Percentiles rank a stretch among this genome's conserved stretches.
Conservation (phyloP, 2,329 filamentous ascomycete species). For the Xylariaceae sp. region DNA sequence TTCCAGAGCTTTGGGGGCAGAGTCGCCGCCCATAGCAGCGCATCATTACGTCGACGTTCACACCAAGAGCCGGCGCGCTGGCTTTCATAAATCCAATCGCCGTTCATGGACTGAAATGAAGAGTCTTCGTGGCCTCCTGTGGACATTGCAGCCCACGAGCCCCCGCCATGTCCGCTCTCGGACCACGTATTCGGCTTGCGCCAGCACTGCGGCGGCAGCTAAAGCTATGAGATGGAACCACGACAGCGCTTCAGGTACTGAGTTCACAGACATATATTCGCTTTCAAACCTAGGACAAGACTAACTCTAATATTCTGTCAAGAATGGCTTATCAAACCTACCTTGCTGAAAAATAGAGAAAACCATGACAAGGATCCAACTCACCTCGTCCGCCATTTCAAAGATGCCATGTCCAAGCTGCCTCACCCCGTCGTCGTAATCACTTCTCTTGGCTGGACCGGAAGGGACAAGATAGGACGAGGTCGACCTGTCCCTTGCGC, state of each 20-base stretch:
- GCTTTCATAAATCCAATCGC: slow-evolving; percentile 5
- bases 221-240: background rate
- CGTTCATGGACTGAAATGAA: slow-evolving; percentile 28
- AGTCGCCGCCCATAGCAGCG: too few species aligned
- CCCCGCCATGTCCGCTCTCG: background rate
- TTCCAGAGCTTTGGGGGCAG: slow-evolving; percentile 1
- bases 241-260: background rate
- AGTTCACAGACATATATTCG: too few species aligned
- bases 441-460: slow-evolving; percentile 36
- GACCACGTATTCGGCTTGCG: slow-evolving; percentile 4
- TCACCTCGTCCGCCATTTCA: too few species aligned
- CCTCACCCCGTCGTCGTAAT: slow-evolving; percentile 53
- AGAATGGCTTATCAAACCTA: too few species aligned
- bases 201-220: background rate
- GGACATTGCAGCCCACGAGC: background rate
- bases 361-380: too few species aligned
- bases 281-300: too few species aligned
- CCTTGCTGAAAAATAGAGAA: too few species aligned
- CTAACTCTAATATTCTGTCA: too few species aligned
- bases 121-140: slow-evolving; percentile 18
- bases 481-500: slow-evolving; percentile 9
- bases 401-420: slow-evolving; percentile 26
- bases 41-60: background rate
- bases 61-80: background rate
- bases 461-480: slow-evolving; percentile 2